Percentiles rank a stretch among this genome's conserved stretches.
These are phyloP conservation scores for Cutaneotrichosporon spelunceum DNA, from an alignment of 1,284 basidiomycete species.

Conservation along the genomic window DNA sequence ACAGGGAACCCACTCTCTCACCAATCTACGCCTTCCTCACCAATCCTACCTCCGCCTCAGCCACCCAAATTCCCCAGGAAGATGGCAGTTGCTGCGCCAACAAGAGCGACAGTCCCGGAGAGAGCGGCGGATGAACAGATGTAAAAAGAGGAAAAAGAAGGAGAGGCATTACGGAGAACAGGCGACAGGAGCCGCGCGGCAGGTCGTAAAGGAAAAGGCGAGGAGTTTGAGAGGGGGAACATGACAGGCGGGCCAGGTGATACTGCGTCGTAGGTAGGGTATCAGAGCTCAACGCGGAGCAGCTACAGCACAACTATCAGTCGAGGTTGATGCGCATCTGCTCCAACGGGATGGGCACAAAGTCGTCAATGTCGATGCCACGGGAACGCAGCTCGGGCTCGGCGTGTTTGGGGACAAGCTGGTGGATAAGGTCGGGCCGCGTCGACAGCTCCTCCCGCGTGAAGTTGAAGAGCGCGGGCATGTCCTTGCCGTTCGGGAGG, in stretches of 20 bases:
- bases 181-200: constrained; percentile 8
- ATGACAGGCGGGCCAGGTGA: constrained; percentile 23
- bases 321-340: constrained; percentile 86
- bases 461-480: constrained; percentile 93
- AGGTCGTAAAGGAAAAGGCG: constrained; percentile 14
- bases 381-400: constrained; percentile 82
- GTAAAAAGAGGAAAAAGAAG: constrained; percentile 8
- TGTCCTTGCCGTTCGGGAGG: constrained; percentile 95
- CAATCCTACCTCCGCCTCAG: not conserved
- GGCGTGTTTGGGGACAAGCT: constrained; percentile 84
- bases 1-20: constrained; percentile 24
- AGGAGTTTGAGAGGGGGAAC: constrained; percentile 14
- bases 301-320: constrained; percentile 23
- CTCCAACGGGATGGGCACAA: constrained; percentile 91
- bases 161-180: constrained; percentile 15
- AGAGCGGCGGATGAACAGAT: constrained; percentile 4
- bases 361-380: constrained; percentile 83
- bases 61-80: not conserved
- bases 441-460: constrained; percentile 95
- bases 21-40: constrained; percentile 7
- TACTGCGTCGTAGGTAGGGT: constrained; percentile 19
- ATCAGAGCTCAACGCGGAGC: constrained; percentile 9
- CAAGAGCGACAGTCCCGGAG: not conserved
- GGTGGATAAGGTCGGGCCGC: constrained; percentile 86
- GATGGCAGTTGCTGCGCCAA: not conserved